Evolutionary conservation across 2,329 filamentous ascomycete species (phyloP).

Genomic region (Ascochyta lentis): DNA sequence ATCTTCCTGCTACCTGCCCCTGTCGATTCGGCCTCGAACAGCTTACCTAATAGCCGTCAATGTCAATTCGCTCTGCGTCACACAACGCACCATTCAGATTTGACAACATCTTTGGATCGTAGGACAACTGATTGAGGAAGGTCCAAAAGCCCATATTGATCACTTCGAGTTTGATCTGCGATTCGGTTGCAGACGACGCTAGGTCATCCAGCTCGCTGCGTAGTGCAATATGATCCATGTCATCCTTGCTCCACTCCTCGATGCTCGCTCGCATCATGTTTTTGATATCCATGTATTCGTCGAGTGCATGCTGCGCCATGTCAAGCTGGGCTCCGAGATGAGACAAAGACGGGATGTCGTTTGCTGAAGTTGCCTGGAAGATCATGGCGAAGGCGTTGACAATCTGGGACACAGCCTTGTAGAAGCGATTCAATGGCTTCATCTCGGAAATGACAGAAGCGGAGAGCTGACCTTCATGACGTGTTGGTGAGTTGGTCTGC

Average conservation of each 20-base stretch:
- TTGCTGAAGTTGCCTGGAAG: background rate
- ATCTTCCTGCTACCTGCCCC: background rate
- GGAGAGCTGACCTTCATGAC: background rate
- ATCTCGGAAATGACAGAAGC: conserved; percentile 3
- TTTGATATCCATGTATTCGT: background rate
- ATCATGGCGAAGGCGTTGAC: background rate
- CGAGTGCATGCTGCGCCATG: conserved; percentile 3
- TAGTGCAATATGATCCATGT: conserved; percentile 1
- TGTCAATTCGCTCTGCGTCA: background rate
- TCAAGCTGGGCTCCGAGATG: background rate
- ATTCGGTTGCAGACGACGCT: background rate
- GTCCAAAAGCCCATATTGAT: conserved; percentile 1
- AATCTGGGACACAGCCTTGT: background rate
- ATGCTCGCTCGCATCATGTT: background rate
- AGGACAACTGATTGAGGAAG: conserved; percentile 5
- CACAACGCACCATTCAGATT: conserved; percentile 8
- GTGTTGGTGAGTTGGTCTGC: background rate
- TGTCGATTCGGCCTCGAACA: background rate
- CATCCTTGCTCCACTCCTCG: background rate
- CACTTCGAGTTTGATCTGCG: background rate
- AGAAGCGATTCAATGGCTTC: conserved; percentile 10
- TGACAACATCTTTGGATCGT: conserved; percentile 11
- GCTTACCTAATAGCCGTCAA: background rate
- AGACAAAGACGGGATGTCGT: background rate
- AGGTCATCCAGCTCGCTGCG: conserved; percentile 5